Evolutionary conservation across 1,284 basidiomycete species (phyloP).

Genomic region (Ustilago loliicola): DNA sequence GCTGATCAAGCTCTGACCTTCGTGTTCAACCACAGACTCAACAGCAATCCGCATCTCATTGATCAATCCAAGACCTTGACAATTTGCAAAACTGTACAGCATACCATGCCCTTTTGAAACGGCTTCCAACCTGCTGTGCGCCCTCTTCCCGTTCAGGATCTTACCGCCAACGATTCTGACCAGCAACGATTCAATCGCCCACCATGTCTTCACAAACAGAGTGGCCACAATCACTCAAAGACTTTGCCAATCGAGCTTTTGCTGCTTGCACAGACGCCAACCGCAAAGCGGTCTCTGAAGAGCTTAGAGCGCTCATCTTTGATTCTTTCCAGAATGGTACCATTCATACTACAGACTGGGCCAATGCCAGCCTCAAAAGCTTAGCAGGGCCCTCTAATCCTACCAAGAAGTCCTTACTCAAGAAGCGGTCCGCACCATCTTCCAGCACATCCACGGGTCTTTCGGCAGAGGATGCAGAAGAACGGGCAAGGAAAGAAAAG

Average conservation of each 20-base stretch:
- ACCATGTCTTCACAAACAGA: conserved; percentile 55
- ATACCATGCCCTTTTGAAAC: background rate
- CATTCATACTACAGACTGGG: conserved; percentile 90
- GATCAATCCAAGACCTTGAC: too few relatives aligned
- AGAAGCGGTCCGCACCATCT: conserved; percentile 40
- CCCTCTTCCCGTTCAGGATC: background rate
- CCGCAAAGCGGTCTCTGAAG: conserved; percentile 70
- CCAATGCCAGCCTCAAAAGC: conserved; percentile 83
- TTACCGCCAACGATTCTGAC: background rate
- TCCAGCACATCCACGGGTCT: conserved; percentile 2
- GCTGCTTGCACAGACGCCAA: conserved; percentile 70
- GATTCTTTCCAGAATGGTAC: conserved; percentile 75
- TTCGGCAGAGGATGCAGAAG: conserved; percentile 39
- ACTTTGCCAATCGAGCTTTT: conserved; percentile 66
- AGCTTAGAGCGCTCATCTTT: conserved; percentile 71
- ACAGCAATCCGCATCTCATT: too few relatives aligned
- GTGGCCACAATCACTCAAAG: conserved; percentile 61
- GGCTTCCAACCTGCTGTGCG: background rate
- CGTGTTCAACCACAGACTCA: too few relatives aligned
- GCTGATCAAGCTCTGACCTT: too few relatives aligned
- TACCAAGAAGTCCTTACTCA: conserved; percentile 34
- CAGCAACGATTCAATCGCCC: background rate
- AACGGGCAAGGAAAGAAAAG: conserved; percentile 63
- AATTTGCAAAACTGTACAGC: too few relatives aligned
- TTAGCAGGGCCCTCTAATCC: conserved; percentile 68